These are phyloP conservation scores for Cucumis sativus DNA, from an alignment of 306 rosid species.

Conservation along the genomic window Cucumber_9930_V3 NC_026655.2:11696001-11696500, in stretches of 20 bases:
- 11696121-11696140: slow-evolving; percentile 95
- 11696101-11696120: slow-evolving; percentile 99
- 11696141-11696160: slow-evolving; percentile 74
- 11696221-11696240: neutral
- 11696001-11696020: neutral
- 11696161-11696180: slow-evolving; percentile 28
- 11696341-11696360: neutral
- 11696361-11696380: neutral
- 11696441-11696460: neutral
- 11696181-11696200: neutral
- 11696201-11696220: neutral
- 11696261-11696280: neutral
- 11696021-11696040: neutral
- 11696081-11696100: neutral
- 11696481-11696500: neutral
- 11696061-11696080: neutral
- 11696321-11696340: neutral
- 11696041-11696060: neutral
- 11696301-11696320: neutral
- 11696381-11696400: neutral
- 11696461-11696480: neutral
- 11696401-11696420: neutral
- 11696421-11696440: neutral
- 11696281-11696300: neutral
- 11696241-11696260: no score